These are phyloP conservation scores for Aspergillus melleus DNA, from an alignment of 2,329 filamentous ascomycete species.

Conservation along the genomic window DNA sequence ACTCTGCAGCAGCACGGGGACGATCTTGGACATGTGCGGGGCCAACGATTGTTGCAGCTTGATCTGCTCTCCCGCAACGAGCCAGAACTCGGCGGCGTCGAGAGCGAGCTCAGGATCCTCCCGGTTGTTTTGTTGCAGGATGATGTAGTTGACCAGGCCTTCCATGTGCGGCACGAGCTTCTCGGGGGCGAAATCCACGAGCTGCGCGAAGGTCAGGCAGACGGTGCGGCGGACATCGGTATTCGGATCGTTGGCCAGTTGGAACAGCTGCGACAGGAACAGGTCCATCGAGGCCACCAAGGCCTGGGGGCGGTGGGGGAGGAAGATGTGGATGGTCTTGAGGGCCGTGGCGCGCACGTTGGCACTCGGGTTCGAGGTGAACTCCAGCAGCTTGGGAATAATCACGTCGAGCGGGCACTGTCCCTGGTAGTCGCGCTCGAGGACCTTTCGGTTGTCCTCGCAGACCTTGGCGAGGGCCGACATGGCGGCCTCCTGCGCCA, in stretches of 20 bases:
- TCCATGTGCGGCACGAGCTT: constrained; percentile 86
- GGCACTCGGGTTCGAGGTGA: constrained; percentile 72
- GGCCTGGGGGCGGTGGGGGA: constrained; percentile 78
- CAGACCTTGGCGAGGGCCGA: constrained; percentile 91
- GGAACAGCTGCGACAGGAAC: constrained; percentile 79
- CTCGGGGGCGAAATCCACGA: constrained; percentile 87
- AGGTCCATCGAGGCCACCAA: constrained; percentile 78
- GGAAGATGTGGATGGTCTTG: constrained; percentile 86
- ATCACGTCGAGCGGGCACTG: constrained; percentile 85
- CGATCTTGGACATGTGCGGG: constrained; percentile 78
- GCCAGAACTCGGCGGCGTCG: constrained; percentile 97
- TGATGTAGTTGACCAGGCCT: constrained; percentile 89
- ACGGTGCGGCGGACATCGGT: constrained; percentile 88
- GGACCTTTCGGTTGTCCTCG: constrained; percentile 85
- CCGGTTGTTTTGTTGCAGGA: constrained; percentile 77
- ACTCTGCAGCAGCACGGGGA: constrained; percentile 85
- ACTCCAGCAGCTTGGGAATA: constrained; percentile 85
- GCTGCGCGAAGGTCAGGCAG: constrained; percentile 86
- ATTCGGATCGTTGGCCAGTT: constrained; percentile 72
- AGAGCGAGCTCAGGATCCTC: constrained; percentile 87
- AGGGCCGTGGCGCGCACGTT: constrained; percentile 80
- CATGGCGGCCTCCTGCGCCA: constrained; percentile 91
- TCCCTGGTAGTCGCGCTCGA: constrained; percentile 85
- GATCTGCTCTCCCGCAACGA: constrained; percentile 86
- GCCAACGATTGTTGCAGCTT: constrained; percentile 73